phyloP scores from a whole-genome alignment of 1,284 basidiomycete species.

The Moesziomyces sp. region DNA sequence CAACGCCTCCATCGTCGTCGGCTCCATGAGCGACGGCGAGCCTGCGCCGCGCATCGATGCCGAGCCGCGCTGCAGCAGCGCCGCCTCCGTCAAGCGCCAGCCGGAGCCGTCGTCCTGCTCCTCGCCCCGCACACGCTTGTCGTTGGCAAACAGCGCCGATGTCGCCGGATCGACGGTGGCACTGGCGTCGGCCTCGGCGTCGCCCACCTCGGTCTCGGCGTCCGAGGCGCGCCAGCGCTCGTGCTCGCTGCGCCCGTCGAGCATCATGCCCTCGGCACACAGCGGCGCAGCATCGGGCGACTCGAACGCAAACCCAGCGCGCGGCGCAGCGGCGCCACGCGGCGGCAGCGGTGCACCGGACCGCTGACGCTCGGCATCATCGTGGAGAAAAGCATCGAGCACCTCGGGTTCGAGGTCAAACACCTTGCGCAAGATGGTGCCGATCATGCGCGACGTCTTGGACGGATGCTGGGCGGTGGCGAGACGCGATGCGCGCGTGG shows the following conservation, averaged over 20 bases:
- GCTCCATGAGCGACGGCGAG: conserved; percentile 28
- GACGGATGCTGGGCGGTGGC: conserved; percentile 14
- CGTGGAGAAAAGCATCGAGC: conserved; percentile 41
- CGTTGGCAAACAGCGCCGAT: conserved; percentile 39
- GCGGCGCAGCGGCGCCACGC: background rate
- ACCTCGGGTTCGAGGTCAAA: conserved; percentile 52
- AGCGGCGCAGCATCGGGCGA: conserved; percentile 19
- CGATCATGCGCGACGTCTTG: conserved; percentile 44
- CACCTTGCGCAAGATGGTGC: conserved; percentile 39
- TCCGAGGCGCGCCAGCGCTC: conserved; percentile 13
- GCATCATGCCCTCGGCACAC: conserved; percentile 19
- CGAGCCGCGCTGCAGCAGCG: conserved; percentile 27
- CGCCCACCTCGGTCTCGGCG: conserved; percentile 11
- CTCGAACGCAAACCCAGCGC: conserved; percentile 30
- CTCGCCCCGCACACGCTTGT: conserved; percentile 27
- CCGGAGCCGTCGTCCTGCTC: conserved; percentile 6
- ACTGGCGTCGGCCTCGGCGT: background rate
- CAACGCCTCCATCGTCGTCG: conserved; percentile 44
- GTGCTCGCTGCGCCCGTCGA: conserved; percentile 27
- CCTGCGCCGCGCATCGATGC: conserved; percentile 12
- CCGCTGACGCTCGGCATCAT: conserved; percentile 23
- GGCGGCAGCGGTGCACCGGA: background rate
- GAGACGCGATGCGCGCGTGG: conserved; percentile 14
- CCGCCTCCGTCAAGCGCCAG: conserved; percentile 36
- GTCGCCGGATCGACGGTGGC: conserved; percentile 11